Conservation (phyloP, 78 protist genomes). For the Monosiga brevicollis region DNA sequence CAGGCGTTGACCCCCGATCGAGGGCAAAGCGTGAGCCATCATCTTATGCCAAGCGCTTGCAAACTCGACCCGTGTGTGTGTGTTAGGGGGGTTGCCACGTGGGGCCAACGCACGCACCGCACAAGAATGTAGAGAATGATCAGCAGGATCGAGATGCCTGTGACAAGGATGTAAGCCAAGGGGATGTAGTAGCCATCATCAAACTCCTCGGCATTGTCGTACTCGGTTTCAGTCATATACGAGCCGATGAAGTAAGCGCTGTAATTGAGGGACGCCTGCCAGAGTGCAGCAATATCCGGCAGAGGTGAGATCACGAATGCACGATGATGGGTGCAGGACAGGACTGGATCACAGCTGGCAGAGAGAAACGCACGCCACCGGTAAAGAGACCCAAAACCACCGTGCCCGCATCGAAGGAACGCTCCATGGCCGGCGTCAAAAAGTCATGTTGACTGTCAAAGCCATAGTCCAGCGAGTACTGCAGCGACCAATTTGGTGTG, state of each 20-base stretch:
- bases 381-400: not conserved
- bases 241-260: not conserved
- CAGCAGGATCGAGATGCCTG: not conserved
- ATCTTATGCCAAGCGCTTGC: too few species aligned
- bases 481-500: not conserved
- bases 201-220: not conserved
- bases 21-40: too few species aligned
- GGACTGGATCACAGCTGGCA: not conserved
- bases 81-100: not conserved
- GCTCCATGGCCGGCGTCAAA: not conserved
- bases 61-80: too few species aligned
- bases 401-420: not conserved
- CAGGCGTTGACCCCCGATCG: too few species aligned
- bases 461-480: not conserved
- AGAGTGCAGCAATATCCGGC: not conserved
- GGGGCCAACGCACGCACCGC: not conserved
- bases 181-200: not conserved
- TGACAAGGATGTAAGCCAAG: not conserved
- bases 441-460: not conserved
- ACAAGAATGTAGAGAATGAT: not conserved
- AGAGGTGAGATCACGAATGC: not conserved
- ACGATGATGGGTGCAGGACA: not conserved
- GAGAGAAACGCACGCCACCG: not conserved
- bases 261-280: not conserved
- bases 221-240: not conserved